Percentiles rank a stretch among this genome's conserved stretches.
These are phyloP conservation scores for Mycena vitilis DNA, from an alignment of 768 basidiomycete species.

Conservation along the genomic window DNA sequence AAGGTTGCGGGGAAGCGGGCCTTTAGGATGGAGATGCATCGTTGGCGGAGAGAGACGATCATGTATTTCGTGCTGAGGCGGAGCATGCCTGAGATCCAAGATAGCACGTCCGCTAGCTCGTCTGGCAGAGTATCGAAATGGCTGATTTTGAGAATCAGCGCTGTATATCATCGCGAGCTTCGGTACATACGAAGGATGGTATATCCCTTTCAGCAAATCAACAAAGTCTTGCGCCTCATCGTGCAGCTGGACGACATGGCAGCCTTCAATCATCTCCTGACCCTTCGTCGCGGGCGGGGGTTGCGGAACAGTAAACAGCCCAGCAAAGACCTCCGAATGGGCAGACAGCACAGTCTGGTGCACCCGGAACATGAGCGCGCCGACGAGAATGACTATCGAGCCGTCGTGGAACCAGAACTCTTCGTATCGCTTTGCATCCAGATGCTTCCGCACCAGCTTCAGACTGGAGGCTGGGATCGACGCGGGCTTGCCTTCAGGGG, in stretches of 20 bases:
- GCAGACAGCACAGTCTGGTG: constrained; percentile 59
- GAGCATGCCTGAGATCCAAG: constrained; percentile 63
- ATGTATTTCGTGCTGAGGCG: constrained; percentile 76
- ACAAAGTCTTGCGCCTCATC: constrained; percentile 61
- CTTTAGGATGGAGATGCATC: constrained; percentile 62
- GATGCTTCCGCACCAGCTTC: constrained; percentile 28
- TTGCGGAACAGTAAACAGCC: constrained; percentile 70
- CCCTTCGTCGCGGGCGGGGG: constrained; percentile 35
- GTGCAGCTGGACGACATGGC: constrained; percentile 62
- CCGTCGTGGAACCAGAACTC: constrained; percentile 62
- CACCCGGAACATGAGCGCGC: constrained; percentile 54
- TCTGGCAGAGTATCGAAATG: constrained; percentile 53
- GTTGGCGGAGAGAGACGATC: constrained; percentile 61
- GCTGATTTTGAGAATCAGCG: constrained; percentile 36
- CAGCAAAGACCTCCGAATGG: constrained; percentile 76
- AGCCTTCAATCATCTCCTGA: constrained; percentile 58
- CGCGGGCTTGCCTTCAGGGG: background rate
- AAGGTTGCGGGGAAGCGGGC: constrained; percentile 54
- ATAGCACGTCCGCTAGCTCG: constrained; percentile 58
- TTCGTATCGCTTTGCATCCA: constrained; percentile 40
- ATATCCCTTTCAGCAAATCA: constrained; percentile 63
- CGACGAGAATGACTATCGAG: constrained; percentile 56
- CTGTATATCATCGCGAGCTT: background rate
- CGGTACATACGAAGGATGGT: constrained; percentile 55
- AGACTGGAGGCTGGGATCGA: constrained; percentile 8